phyloP scores from a whole-genome alignment of 768 basidiomycete genomes.

The Termitomyces sp. region DNA sequence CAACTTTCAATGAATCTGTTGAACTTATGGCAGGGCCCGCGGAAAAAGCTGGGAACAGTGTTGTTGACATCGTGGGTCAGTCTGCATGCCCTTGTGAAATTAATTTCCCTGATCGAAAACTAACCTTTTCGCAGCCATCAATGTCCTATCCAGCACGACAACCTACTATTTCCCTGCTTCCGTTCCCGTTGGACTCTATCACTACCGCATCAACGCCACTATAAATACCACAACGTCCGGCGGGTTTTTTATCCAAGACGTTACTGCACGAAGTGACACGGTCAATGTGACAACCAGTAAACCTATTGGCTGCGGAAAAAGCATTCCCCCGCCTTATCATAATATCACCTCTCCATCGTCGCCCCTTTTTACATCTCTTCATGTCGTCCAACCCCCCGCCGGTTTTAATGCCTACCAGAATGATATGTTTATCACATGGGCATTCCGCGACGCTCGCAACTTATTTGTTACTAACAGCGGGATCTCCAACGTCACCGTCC shows the following conservation, averaged over 20 bases:
- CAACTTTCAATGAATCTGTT: background rate
- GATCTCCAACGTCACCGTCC: background rate
- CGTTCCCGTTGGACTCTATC: constrained; percentile 4
- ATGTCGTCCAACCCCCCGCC: background rate
- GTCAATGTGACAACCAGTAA: constrained; percentile 4
- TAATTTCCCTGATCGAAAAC: no score
- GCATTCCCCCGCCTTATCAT: background rate
- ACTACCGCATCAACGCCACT: constrained; percentile 4
- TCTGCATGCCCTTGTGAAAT: no score
- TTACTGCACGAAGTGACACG: constrained; percentile 1
- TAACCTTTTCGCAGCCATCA: background rate
- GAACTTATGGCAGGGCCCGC: constrained; percentile 1
- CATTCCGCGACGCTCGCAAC: constrained; percentile 2
- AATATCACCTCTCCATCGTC: constrained; percentile 1
- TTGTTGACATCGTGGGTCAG: constrained; percentile 5
- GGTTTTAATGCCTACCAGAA: background rate
- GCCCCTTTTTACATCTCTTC: constrained; percentile 1
- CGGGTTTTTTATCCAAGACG: background rate
- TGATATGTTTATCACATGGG: background rate
- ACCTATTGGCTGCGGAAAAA: constrained; percentile 6
- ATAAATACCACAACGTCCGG: background rate
- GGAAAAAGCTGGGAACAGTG: background rate
- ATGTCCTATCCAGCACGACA: background rate
- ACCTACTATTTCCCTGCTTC: constrained; percentile 4
- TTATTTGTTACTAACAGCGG: background rate